A percentile compares a stretch with the other conserved stretches of the same genome.
Evolutionary conservation across 352 stramenopile species (phyloP).

Genomic region (Phytophthora litchii): DNA sequence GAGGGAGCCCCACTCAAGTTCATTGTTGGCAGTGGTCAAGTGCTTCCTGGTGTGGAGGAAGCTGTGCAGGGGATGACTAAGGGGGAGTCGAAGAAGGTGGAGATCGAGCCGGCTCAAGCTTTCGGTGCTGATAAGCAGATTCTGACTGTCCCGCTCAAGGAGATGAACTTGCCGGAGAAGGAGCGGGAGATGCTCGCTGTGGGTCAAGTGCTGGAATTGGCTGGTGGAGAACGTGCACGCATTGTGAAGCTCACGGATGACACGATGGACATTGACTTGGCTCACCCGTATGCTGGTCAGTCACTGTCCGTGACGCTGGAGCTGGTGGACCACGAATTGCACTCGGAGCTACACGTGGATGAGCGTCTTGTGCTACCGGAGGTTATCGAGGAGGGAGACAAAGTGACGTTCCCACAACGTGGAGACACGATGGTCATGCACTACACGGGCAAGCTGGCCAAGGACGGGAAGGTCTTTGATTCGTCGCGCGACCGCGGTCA

Average conservation of each 20-base stretch:
- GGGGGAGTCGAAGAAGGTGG: conserved; percentile 64
- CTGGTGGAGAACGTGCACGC: conserved; percentile 60
- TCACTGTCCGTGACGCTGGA: conserved; percentile 78
- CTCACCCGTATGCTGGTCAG: conserved; percentile 79
- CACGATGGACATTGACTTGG: conserved; percentile 74
- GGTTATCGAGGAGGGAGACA: conserved; percentile 69
- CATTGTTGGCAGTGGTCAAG: conserved; percentile 69
- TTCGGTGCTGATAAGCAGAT: conserved; percentile 74
- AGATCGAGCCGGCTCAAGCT: conserved; percentile 66
- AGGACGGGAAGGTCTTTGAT: conserved; percentile 75
- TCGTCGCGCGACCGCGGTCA: conserved; percentile 73
- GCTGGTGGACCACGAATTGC: conserved; percentile 63
- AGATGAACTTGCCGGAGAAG: conserved; percentile 76
- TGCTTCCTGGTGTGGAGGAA: conserved; percentile 76
- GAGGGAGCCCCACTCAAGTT: conserved; percentile 64
- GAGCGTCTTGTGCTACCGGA: conserved; percentile 79
- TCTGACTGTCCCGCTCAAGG: conserved; percentile 65
- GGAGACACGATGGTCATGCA: conserved; percentile 87
- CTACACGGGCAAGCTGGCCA: conserved; percentile 78
- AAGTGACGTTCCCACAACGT: conserved; percentile 61
- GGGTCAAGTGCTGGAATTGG: conserved; percentile 62
- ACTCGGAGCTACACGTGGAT: conserved; percentile 45
- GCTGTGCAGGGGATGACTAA: conserved; percentile 70
- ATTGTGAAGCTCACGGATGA: conserved; percentile 78
- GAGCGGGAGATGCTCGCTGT: conserved; percentile 74